Conservation (phyloP, 2,329 filamentous ascomycete genomes). For the Blastomyces percursus region DNA sequence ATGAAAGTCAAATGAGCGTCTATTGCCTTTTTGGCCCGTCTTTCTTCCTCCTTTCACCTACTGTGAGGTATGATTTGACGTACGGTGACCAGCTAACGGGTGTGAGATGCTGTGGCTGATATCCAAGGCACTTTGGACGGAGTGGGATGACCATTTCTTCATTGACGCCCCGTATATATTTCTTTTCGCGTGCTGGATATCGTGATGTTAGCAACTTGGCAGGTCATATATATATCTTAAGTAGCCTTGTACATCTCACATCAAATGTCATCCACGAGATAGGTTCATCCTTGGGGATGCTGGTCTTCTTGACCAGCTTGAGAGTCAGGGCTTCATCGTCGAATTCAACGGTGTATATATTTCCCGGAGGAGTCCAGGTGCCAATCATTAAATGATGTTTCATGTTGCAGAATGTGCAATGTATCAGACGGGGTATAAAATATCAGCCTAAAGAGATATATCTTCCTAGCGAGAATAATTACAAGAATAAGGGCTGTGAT, state of each 20-base stretch:
- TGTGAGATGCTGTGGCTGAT: constrained; percentile 67
- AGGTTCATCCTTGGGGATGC: constrained; percentile 70
- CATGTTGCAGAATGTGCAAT: constrained; percentile 41
- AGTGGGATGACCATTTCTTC: constrained; percentile 85
- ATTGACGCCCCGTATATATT: constrained; percentile 81
- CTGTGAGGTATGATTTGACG: constrained; percentile 20
- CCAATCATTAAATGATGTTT: constrained; percentile 86
- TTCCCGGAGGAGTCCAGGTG: constrained; percentile 80
- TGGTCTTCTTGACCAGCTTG: constrained; percentile 65
- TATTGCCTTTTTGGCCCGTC: neutral
- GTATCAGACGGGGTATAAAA: too few relatives aligned
- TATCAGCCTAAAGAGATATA: too few relatives aligned
- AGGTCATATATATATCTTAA: too few relatives aligned
- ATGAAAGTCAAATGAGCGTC: constrained; percentile 1
- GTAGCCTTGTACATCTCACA: constrained; percentile 31
- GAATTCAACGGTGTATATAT: constrained; percentile 81
- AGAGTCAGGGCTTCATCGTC: constrained; percentile 69
- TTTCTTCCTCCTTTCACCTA: constrained; percentile 7
- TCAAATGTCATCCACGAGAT: constrained; percentile 93
- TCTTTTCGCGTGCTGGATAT: constrained; percentile 59
- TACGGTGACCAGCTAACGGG: constrained; percentile 65
- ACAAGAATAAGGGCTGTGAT: too few relatives aligned
- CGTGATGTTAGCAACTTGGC: neutral
- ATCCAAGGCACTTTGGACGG: constrained; percentile 61
- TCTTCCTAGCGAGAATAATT: too few relatives aligned